Base-by-base conservation (phyloP, 2,329 filamentous ascomycete species). In the Talaromyces marneffei region DNA sequence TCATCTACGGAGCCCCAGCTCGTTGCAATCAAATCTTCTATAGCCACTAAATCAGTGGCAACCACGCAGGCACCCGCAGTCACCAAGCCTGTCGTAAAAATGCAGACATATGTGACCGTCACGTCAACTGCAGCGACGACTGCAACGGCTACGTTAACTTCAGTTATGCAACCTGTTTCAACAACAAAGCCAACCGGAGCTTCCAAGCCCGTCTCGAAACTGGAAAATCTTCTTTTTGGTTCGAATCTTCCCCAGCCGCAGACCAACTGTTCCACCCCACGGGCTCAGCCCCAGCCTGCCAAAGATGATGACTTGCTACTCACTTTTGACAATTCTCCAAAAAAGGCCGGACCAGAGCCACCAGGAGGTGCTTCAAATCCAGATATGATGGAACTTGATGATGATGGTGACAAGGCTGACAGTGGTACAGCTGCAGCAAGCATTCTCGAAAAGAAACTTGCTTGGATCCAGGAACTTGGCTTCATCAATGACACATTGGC, bases 201-300 rank as follows among this genome's bases (percentile, higher is more conserved):
- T 29, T 25, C 35, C 37, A 48, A 59, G 44, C 18, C 44, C 31
- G 57, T 29, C 44, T 9, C 4, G 5, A 52, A 31, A 29, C 33
- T 40, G 25, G 50, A 61, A 4, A 20, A 53, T 29, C 63, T 65
- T 33, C 62, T 65, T 10, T 65, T 67, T 42, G 60, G 33, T 31
- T 64, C 65, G 8, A 67, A 65, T 54, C 62, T 69, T 48, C 68
- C 68, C 16, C 64, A 66, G 39, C 68, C 68, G 16, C 52, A 53
- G 44, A 27, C 29, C 39, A 58, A 35, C 18, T 62, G 9, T n/a
- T 39, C n/a, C n/a, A 29, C 5, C 14, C 29, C n/a, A 18, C 25
- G 46, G 55, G 14, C 18, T 16, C 33, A 54, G 9, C 9, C 33
- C 6, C 33, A 46, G 12, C 7, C 23, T 31, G 20, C 16, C 29